Evolutionary conservation across 441 rosid species (phyloP).

Genomic region (Jatropha podagrica): DNA sequence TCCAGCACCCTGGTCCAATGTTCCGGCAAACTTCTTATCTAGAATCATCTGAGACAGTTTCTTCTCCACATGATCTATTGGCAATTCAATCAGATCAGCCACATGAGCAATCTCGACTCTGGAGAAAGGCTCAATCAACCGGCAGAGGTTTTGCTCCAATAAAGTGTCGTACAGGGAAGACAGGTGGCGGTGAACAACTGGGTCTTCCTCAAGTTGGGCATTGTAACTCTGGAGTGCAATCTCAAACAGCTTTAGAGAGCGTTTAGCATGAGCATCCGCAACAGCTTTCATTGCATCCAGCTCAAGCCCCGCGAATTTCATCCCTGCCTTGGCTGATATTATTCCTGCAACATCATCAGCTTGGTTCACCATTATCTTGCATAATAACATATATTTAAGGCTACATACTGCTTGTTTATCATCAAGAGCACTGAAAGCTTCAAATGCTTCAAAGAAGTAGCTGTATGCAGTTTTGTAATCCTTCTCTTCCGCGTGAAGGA

Average conservation of each 20-base stretch:
- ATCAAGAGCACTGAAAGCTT: constrained; percentile 87
- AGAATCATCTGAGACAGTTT: constrained; percentile 92
- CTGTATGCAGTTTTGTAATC: constrained; percentile 96
- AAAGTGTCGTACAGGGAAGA: constrained; percentile 88
- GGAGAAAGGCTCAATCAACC: constrained; percentile 93
- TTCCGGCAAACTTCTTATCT: constrained; percentile 95
- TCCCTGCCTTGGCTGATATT: constrained; percentile 87
- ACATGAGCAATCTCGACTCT: constrained; percentile 82
- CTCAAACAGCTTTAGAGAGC: constrained; percentile 79
- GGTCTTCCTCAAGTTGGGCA: constrained; percentile 90
- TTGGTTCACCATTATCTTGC: constrained; percentile 95
- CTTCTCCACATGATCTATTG: constrained; percentile 80
- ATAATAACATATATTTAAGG: constrained; percentile 82
- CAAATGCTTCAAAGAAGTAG: constrained; percentile 93
- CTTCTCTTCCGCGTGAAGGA: constrained; percentile 97
- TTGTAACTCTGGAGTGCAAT: constrained; percentile 72
- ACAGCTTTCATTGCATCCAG: constrained; percentile 97
- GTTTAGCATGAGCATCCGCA: constrained; percentile 88
- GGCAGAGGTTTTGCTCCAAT: constrained; percentile 89
- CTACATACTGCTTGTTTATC: constrained; percentile 85
- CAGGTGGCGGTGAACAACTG: constrained; percentile 90
- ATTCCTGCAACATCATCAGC: constrained; percentile 92
- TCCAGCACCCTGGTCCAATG: constrained; percentile 96
- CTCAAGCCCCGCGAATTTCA: constrained; percentile 82
- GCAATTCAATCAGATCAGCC: constrained; percentile 75